A percentile compares a stretch with the other conserved stretches of the same genome.
These are phyloP conservation scores for Gigaspora rosea DNA, from an alignment of 192 early-diverging fungal species.

Conservation along the genomic window DNA sequence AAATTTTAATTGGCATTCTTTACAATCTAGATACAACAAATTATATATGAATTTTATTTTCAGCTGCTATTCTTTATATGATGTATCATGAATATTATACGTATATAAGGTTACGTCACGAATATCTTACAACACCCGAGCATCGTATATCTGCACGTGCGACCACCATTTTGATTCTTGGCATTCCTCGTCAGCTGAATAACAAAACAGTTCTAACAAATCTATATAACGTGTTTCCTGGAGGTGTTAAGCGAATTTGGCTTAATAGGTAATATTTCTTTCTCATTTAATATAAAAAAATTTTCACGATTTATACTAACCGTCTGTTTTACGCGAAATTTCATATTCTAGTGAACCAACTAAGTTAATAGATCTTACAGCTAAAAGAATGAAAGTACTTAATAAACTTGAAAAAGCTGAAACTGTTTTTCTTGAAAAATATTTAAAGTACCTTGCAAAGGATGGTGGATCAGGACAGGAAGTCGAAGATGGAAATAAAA, in stretches of 20 bases:
- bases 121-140: constrained; percentile 57
- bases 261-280: constrained; percentile 51
- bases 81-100: constrained; percentile 56
- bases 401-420: constrained; percentile 52
- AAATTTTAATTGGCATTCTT: neutral
- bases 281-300: neutral
- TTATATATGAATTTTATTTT: neutral
- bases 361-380: constrained; percentile 49
- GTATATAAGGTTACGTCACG: constrained; percentile 65
- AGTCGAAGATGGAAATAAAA: constrained; percentile 16
- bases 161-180: constrained; percentile 68
- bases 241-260: constrained; percentile 67
- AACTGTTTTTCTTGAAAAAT: constrained; percentile 30
- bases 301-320: neutral
- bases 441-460: constrained; percentile 28
- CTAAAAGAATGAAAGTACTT: constrained; percentile 54
- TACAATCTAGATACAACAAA: neutral
- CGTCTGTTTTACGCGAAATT: neutral
- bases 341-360: constrained; percentile 45
- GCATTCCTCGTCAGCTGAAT: constrained; percentile 71
- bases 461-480: neutral
- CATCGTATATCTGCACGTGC: constrained; percentile 50
- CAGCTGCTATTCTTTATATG: constrained; percentile 39
- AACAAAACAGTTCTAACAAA: constrained; percentile 47
- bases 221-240: constrained; percentile 66